A percentile compares a stretch with the other conserved stretches of the same genome.
These are phyloP conservation scores for Colletotrichum kahawae DNA, from an alignment of 2,329 filamentous ascomycete genomes.

Conservation along the genomic window DNA sequence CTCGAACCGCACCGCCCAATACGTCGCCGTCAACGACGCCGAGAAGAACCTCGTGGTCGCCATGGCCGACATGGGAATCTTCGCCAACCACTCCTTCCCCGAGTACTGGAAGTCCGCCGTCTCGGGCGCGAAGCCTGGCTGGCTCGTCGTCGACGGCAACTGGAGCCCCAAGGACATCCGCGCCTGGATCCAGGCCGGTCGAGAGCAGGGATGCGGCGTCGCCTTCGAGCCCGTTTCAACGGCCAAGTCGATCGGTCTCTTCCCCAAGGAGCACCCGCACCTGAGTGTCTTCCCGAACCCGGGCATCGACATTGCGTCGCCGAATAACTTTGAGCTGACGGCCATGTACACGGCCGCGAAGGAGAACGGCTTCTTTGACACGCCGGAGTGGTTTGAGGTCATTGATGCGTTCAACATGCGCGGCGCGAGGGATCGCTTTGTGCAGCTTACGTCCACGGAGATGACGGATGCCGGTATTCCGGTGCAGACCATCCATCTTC, in stretches of 20 bases:
- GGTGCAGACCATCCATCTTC: constrained; percentile 80
- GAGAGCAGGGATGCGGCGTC: constrained; percentile 60
- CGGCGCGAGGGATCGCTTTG: constrained; percentile 74
- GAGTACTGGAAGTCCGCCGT: constrained; percentile 67
- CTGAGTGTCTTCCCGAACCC: constrained; percentile 63
- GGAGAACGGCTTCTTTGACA: constrained; percentile 70
- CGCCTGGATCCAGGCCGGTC: constrained; percentile 69
- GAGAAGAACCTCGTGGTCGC: constrained; percentile 86
- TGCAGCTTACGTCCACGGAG: constrained; percentile 66
- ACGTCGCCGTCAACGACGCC: constrained; percentile 85
- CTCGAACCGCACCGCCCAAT: constrained; percentile 80
- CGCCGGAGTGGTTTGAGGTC: constrained; percentile 75
- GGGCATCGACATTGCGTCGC: constrained; percentile 76
- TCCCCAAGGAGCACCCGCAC: constrained; percentile 49
- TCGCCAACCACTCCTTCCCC: constrained; percentile 61
- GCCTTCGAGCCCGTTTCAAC: constrained; percentile 91
- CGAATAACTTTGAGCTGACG: constrained; percentile 81
- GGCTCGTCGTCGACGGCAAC: constrained; percentile 87
- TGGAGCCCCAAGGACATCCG: constrained; percentile 73
- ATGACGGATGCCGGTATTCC: constrained; percentile 84
- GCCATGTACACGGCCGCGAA: constrained; percentile 79
- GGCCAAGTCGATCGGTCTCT: constrained; percentile 76
- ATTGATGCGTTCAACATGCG: constrained; percentile 78
- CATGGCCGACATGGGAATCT: constrained; percentile 94
- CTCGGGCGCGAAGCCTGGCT: constrained; percentile 64